phyloP scores from a whole-genome alignment of 352 stramenopile species.

The Phytophthora megakarya region DNA sequence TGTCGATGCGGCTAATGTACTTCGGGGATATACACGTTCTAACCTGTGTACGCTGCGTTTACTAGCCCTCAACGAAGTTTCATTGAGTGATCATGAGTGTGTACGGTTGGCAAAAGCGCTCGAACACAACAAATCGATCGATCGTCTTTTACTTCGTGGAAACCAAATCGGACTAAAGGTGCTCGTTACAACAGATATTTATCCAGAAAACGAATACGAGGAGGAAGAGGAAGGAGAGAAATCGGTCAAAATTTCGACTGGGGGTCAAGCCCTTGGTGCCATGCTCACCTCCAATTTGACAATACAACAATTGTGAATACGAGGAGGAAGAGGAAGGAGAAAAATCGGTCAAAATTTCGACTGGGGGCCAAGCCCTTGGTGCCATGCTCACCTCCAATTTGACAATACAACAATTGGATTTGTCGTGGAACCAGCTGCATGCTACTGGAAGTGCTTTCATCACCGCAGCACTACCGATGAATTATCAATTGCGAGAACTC shows the following conservation, averaged over 20 bases:
- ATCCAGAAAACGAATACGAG: slow-evolving; percentile 6
- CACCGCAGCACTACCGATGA: slow-evolving; percentile 54
- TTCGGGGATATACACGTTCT: slow-evolving; percentile 68
- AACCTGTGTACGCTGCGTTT: slow-evolving; percentile 63
- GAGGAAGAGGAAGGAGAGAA: slow-evolving; percentile 30
- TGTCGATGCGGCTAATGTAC: slow-evolving; percentile 40
- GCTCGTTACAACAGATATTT: slow-evolving; percentile 1
- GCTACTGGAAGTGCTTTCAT: slow-evolving; percentile 47
- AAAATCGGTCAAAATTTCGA: slow-evolving; percentile 31
- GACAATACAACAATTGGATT: slow-evolving; percentile 66
- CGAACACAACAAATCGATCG: slow-evolving; percentile 76
- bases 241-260: slow-evolving; percentile 35
- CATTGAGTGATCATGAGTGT: slow-evolving; percentile 72
- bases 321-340: too few species aligned
- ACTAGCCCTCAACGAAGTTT: slow-evolving; percentile 57
- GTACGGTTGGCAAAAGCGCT: slow-evolving; percentile 72
- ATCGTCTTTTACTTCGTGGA: slow-evolving; percentile 57
- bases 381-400: slow-evolving; percentile 84
- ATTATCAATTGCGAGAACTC: slow-evolving; percentile 68
- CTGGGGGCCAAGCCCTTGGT: slow-evolving; percentile 76
- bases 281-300: slow-evolving; percentile 86
- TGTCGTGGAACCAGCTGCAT: slow-evolving; percentile 88
- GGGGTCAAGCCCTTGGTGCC: slow-evolving; percentile 71
- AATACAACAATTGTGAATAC: slow-evolving; percentile 64
- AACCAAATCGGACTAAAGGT: slow-evolving; percentile 79